These are phyloP conservation scores for Xylaria sp. DNA, from an alignment of 2,329 filamentous ascomycete species.

Conservation along the genomic window DNA sequence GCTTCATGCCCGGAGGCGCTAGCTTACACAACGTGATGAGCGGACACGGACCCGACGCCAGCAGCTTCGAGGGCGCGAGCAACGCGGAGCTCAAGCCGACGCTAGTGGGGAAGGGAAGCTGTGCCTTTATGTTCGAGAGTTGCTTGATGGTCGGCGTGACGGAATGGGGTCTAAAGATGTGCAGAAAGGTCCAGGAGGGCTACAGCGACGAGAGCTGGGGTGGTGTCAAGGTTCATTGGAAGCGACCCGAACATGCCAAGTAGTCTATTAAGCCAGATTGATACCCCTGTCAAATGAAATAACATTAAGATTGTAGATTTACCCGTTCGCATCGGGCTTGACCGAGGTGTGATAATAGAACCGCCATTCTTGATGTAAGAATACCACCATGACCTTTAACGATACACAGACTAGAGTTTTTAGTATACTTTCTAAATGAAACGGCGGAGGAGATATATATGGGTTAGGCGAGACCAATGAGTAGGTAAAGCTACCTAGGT, in stretches of 20 bases:
- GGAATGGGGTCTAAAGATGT: constrained; percentile 73
- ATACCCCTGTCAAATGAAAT: constrained; percentile 5
- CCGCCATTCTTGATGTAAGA: too few species aligned
- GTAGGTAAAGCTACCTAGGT: too few species aligned
- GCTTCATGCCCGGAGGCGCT: constrained; percentile 60
- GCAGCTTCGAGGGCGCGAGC: constrained; percentile 64
- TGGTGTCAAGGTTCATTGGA: constrained; percentile 71
- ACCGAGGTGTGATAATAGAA: not conserved
- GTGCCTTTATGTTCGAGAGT: constrained; percentile 77
- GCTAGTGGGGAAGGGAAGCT: constrained; percentile 69
- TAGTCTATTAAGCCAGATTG: constrained; percentile 14
- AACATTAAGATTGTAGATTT: not conserved
- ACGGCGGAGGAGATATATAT: too few species aligned
- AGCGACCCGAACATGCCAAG: constrained; percentile 52
- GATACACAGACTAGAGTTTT: too few species aligned
- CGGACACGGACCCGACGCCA: constrained; percentile 64
- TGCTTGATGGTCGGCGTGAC: constrained; percentile 77
- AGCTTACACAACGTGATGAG: constrained; percentile 71
- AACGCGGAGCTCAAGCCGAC: constrained; percentile 69
- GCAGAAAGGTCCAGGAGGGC: constrained; percentile 67
- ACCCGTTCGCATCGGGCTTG: not conserved
- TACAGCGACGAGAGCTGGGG: constrained; percentile 88
- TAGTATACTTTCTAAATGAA: too few species aligned
- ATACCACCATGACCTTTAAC: too few species aligned
- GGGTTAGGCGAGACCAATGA: too few species aligned